Evolutionary conservation across 116 monocot genomes (phyloP).

Genomic region (Zostera marina): DNA sequence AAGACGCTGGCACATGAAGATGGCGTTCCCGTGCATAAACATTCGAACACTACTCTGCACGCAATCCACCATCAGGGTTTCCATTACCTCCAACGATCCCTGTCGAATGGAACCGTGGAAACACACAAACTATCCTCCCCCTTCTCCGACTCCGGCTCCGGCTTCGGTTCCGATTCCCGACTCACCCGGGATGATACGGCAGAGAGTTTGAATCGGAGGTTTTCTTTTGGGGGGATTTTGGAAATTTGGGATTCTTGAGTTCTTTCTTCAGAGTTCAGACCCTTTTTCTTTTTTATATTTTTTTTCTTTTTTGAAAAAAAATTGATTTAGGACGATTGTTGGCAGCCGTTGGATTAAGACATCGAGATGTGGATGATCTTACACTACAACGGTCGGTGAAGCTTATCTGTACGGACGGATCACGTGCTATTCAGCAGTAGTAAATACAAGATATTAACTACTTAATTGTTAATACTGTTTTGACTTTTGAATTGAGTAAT

Average conservation of each 20-base stretch:
- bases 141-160: too few relatives aligned
- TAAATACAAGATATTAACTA: too few relatives aligned
- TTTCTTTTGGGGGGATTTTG: too few relatives aligned
- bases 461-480: too few relatives aligned
- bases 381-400: too few relatives aligned
- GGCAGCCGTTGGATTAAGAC: too few relatives aligned
- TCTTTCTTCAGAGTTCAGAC: background rate
- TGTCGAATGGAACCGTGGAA: background rate
- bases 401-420: too few relatives aligned
- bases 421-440: too few relatives aligned
- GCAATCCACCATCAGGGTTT: slow-evolving; percentile 80
- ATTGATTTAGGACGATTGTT: too few relatives aligned
- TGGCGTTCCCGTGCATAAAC: slow-evolving; percentile 82
- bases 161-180: background rate
- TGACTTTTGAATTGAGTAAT: too few relatives aligned
- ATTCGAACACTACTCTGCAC: slow-evolving; percentile 73
- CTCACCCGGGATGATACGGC: background rate
- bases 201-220: slow-evolving; percentile 1
- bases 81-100: slow-evolving; percentile 23
- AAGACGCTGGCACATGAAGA: slow-evolving; percentile 96
- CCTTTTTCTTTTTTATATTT: background rate
- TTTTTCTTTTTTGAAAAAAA: too few relatives aligned
- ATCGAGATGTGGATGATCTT: too few relatives aligned
- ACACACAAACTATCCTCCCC: background rate
- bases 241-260: background rate